phyloP scores from a whole-genome alignment of 305 asterid genomes.

The Stenogyne calaminthoides region DNA sequence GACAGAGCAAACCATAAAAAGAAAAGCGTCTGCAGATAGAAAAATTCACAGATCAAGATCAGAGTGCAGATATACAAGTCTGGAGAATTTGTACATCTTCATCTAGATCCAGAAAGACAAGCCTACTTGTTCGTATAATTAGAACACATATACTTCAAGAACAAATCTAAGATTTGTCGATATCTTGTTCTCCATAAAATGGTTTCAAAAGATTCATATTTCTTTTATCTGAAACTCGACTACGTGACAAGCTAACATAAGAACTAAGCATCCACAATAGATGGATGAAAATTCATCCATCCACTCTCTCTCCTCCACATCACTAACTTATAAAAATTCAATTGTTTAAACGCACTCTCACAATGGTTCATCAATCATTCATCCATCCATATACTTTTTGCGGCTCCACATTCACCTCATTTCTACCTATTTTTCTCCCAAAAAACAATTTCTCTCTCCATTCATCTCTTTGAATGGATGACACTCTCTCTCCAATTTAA shows the following conservation, averaged over 20 bases:
- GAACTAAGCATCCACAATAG: too few relatives aligned
- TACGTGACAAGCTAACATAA: neutral
- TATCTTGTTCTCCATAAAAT: neutral
- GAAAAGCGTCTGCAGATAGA: constrained; percentile 73
- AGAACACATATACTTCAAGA: constrained; percentile 10
- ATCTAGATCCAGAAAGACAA: constrained; percentile 11
- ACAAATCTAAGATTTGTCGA: constrained; percentile 8
- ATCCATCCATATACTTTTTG: too few relatives aligned
- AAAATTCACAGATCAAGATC: constrained; percentile 13
- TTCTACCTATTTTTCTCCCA: too few relatives aligned
- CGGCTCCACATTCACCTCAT: too few relatives aligned
- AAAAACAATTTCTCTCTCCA: too few relatives aligned
- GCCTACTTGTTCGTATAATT: neutral
- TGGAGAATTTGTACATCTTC: constrained; percentile 21
- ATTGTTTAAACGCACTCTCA: too few relatives aligned
- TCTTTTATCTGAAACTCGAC: constrained; percentile 5
- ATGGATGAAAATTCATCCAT: too few relatives aligned
- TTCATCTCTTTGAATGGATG: too few relatives aligned
- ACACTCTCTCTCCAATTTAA: too few relatives aligned
- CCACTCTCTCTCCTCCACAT: too few relatives aligned
- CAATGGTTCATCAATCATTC: too few relatives aligned
- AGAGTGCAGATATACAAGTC: constrained; percentile 22
- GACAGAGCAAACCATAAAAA: constrained; percentile 95
- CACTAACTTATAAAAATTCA: too few relatives aligned
- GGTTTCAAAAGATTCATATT: neutral